Evolutionary conservation across 2,329 filamentous ascomycete species (phyloP).

Genomic region (Clonostachys rosea): DNA sequence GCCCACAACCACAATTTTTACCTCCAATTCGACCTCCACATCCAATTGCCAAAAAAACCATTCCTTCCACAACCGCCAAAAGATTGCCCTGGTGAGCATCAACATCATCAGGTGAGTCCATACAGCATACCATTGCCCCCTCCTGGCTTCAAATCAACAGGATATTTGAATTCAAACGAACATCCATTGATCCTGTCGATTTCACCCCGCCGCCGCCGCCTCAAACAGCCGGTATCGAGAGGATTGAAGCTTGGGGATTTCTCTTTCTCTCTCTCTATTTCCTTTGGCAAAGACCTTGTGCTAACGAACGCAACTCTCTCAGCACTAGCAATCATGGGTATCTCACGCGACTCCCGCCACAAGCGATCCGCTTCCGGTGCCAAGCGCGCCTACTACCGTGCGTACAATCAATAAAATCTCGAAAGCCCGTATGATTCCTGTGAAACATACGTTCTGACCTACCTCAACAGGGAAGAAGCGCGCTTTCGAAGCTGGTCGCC

Average conservation of each 20-base stretch:
- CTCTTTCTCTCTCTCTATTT: background rate
- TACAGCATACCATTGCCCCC: background rate
- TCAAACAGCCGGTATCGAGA: background rate
- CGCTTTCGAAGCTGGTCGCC: conserved; percentile 99
- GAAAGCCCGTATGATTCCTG: conserved; percentile 60
- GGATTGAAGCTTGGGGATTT: background rate
- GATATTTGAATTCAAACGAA: too few species aligned
- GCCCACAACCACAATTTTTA: conserved; percentile 35
- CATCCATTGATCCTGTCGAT: background rate
- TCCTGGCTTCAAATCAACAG: background rate
- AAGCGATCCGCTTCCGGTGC: conserved; percentile 99
- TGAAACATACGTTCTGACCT: conserved; percentile 68
- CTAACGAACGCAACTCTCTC: conserved; percentile 16
- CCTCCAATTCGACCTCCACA: conserved; percentile 23
- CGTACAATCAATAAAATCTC: conserved; percentile 39
- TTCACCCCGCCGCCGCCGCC: background rate
- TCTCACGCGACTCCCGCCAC: conserved; percentile 99
- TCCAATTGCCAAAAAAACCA: conserved; percentile 27
- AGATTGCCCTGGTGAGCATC: conserved; percentile 44
- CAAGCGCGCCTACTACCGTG: conserved; percentile 91
- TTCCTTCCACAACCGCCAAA: conserved; percentile 28
- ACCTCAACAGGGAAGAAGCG: conserved; percentile 79
- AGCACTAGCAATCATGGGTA: conserved; percentile 85
- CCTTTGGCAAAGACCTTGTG: background rate
- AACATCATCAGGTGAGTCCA: conserved; percentile 42